Evolutionary conservation across 768 basidiomycete species (phyloP).

Genomic region (Leccinum aurantiacum): DNA sequence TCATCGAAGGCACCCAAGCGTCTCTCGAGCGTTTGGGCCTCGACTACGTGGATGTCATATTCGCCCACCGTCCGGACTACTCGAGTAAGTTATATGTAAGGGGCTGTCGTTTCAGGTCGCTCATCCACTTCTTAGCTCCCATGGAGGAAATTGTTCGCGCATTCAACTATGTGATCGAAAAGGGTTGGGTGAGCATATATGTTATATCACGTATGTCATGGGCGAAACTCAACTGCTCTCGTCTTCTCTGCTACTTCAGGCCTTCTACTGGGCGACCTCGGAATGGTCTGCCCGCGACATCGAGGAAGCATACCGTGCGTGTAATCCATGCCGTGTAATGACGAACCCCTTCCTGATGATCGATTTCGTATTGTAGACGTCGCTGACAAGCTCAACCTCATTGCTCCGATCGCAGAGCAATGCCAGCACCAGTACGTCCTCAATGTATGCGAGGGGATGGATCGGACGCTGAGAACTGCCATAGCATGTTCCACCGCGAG

Average conservation of each 20-base stretch:
- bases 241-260: conserved; percentile 16
- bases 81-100: not conserved
- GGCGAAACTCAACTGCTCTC: not conserved
- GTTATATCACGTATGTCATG: not conserved
- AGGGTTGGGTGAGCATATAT: conserved; percentile 39
- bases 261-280: conserved; percentile 50
- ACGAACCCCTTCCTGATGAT: not conserved
- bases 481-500: conserved; percentile 53
- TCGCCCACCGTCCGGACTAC: conserved; percentile 51
- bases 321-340: not conserved
- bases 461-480: conserved; percentile 1
- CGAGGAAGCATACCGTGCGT: conserved; percentile 42
- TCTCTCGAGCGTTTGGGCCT: conserved; percentile 50
- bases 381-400: conserved; percentile 50
- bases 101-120: not conserved
- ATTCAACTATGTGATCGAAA: conserved; percentile 54
- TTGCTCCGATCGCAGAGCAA: conserved; percentile 53
- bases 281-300: conserved; percentile 57
- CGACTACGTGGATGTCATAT: conserved; percentile 51
- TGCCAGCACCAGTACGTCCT: conserved; percentile 43
- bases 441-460: not conserved
- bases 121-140: conserved; percentile 29
- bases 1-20: conserved; percentile 55
- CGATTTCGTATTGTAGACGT: conserved; percentile 35
- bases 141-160: conserved; percentile 60